Evolutionary conservation across 1,139 yeast species (phyloP), one percentile per base, ranked within the genome.

Genomic region (Pichia sp.): DNA sequence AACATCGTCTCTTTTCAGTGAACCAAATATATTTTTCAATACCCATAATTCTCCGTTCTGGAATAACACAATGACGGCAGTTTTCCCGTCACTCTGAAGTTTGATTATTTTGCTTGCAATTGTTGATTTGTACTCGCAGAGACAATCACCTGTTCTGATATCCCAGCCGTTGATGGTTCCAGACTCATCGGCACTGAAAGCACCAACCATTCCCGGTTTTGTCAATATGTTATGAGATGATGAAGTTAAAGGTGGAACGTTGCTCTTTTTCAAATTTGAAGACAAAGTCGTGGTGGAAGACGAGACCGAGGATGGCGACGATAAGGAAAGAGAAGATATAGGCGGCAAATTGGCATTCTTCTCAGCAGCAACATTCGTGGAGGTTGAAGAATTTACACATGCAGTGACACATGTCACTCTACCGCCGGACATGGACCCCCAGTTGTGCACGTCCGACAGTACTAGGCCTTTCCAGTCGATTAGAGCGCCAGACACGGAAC

Each of bases 161-260:
- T 67, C 63, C 72, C 79, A 76, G 58, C 75, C 72, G 24, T 66
- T 67, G 2, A 76, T 50, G 43, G 61, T 66, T 0, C 81, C 80
- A 17, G 61, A 59, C 46, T 67, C 73, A 54, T 77, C 78, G 2
- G 76, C 80, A 54, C 76, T 69, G 41, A 74, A 72, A 41, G 75
- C 71, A 55, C 72, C 67, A 10, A 64, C 57, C 31, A 60, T 64
- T 31, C 68, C 71, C 27, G 60, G 55, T 48, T 65, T 66, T 2
- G 60, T 59, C 29, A 65, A 47, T 31, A 59, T 56, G 7, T 58
- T 56, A 40, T 58, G 51, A 40, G 60, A 62, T 17, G 43, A 17
- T 7, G 43, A 7, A 20, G 43, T 9, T 17, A 29, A 9, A 14
- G 30, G 14, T 12, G 30, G 3, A 8, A 20, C 5, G 3, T 6